Percentiles rank a stretch among this genome's conserved stretches.
These are phyloP conservation scores for Erigeron canadensis DNA, from an alignment of 129 eudicot species.

Conservation along the genomic window DNA sequence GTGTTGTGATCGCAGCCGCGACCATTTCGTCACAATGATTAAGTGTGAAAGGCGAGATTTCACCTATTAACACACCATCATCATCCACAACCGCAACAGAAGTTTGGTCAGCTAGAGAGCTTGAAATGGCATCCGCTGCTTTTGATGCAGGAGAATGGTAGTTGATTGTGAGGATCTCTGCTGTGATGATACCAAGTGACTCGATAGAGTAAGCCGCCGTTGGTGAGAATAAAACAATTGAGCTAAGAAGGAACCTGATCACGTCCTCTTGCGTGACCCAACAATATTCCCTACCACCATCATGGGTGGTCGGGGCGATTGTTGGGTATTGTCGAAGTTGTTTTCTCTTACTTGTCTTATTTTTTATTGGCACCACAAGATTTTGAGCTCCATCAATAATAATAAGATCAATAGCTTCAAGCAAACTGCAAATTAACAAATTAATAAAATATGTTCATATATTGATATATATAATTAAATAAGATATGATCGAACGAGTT, in stretches of 20 bases:
- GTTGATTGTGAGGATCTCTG: constrained; percentile 41
- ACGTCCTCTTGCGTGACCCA: constrained; percentile 88
- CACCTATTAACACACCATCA: constrained; percentile 59
- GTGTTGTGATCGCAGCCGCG: constrained; percentile 62
- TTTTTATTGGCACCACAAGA: constrained; percentile 72
- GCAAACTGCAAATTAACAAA: constrained; percentile 48
- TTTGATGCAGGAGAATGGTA: constrained; percentile 61
- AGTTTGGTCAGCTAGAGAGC: constrained; percentile 48
- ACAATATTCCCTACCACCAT: constrained; percentile 64
- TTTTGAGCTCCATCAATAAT: constrained; percentile 80
- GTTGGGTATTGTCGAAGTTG: constrained; percentile 37
- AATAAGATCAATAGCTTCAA: constrained; percentile 74
- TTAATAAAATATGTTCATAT: too few relatives aligned
- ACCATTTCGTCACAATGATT: constrained; percentile 62
- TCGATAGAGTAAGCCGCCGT: constrained; percentile 53
- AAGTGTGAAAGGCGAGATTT: constrained; percentile 75
- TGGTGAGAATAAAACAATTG: constrained; percentile 69
- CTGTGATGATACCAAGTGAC: constrained; percentile 55
- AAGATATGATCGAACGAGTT: too few relatives aligned
- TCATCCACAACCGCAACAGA: constrained; percentile 75
- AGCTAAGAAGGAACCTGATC: constrained; percentile 59
- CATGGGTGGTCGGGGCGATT: constrained; percentile 36
- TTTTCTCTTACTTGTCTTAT: constrained; percentile 37
- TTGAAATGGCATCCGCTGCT: constrained; percentile 44
- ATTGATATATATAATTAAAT: too few relatives aligned